Conservation (phyloP, 164 flowering plant species). For the Taxillus chinensis region DNA sequence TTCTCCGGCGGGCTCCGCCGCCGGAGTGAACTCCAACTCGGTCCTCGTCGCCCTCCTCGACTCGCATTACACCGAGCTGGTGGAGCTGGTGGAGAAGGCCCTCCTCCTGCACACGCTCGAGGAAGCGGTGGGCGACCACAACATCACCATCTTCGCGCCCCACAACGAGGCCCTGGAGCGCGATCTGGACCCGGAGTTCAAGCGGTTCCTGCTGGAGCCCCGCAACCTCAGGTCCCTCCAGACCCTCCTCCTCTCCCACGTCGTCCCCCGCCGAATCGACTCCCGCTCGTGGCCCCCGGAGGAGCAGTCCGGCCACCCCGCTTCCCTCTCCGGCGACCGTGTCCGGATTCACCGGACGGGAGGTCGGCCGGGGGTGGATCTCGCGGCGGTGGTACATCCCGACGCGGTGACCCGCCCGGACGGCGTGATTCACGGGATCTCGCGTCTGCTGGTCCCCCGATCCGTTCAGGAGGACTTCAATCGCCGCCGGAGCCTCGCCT, state of each 20-base stretch:
- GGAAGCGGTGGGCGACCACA: constrained; percentile 31
- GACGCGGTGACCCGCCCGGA: constrained; percentile 30
- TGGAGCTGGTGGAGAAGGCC: constrained; percentile 35
- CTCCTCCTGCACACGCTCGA: constrained; percentile 43
- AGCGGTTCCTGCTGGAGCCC: constrained; percentile 44
- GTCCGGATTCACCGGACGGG: neutral
- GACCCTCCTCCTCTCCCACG: constrained; percentile 32
- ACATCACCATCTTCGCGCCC: constrained; percentile 53
- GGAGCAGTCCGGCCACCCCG: neutral
- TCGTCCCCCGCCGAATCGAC: constrained; percentile 27
- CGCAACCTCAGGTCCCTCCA: constrained; percentile 46
- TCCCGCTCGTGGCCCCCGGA: constrained; percentile 18
- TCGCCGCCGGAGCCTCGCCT: constrained; percentile 24
- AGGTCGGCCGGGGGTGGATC: constrained; percentile 5
- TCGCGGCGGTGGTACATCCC: constrained; percentile 12
- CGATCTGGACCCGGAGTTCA: constrained; percentile 52
- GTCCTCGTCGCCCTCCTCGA: constrained; percentile 28
- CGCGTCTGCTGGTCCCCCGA: constrained; percentile 31
- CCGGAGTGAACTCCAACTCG: constrained; percentile 23
- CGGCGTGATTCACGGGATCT: constrained; percentile 53
- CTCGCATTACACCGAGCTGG: constrained; percentile 29
- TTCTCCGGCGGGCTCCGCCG: neutral
- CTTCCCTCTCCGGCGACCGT: constrained; percentile 6
- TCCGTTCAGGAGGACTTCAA: constrained; percentile 46
- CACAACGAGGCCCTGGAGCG: constrained; percentile 43